Base-by-base conservation (phyloP, 2,329 filamentous ascomycete genomes). In the Neopestalotiopsis sp. region DNA sequence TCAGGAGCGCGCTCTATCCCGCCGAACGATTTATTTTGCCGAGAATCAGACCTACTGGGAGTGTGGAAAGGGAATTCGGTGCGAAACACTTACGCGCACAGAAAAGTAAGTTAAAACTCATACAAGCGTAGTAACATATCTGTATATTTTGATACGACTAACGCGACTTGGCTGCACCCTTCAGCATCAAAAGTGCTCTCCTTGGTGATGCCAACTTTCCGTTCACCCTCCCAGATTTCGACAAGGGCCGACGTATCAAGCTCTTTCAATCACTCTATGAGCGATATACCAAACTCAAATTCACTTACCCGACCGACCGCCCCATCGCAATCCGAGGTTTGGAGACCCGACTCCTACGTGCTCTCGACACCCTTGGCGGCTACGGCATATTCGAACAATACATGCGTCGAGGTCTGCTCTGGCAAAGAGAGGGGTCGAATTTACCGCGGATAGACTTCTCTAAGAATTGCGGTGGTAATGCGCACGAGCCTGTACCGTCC, bases 1-100 rank as follows among this genome's bases (percentile, higher is more conserved):
- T 2, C 72, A 71, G 56, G 71, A 74, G n/a, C 67, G 69, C 24
- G 72, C 66, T 1, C 67, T 74, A 4, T 71, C 70, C 1, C 67
- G 68, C 1, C 56, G 72, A 20, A 68, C 70, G 1, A 71, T 73
- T n/a, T 66, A 71, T 42, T 72, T 70, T 61, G 70, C 68, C 2
- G 66, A 65, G 14, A 70, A 67, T 13, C 71, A 73, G 20, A 40
- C 71, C 1, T 73, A 74, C 53, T 69, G 64, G 71, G 71, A 73
- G 45, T 73, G 72, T 58, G 72, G 72, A 2, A 12, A 70, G 14
- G 58, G 58, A 1, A 59, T 72, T 2, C 72, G 65, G 2, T 71
- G 71, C 49, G 70, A 74, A 40, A 73, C 73, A 1, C 53, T 74
- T 2, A 65, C 71, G 5, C 64, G 34, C 42, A 49, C 72, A n/a